phyloP scores from a whole-genome alignment of 2,329 filamentous ascomycete species.

The Spiromastix sp. region DNA sequence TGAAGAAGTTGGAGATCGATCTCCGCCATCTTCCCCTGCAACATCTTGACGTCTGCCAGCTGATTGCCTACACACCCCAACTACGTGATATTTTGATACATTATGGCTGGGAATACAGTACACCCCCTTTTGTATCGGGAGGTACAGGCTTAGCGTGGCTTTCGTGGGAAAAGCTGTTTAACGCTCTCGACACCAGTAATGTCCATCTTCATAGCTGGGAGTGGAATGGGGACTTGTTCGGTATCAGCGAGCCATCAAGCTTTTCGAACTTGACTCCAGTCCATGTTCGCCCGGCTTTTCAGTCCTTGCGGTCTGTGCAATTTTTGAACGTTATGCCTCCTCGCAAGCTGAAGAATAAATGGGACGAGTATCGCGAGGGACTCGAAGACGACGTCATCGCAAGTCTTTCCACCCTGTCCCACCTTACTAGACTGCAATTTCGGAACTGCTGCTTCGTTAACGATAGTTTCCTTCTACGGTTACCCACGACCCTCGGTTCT shows the following conservation, averaged over 20 bases:
- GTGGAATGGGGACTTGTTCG: conserved; percentile 45
- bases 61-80: conserved; percentile 56
- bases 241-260: conserved; percentile 23
- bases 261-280: conserved; percentile 41
- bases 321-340: conserved; percentile 24
- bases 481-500: conserved; percentile 56
- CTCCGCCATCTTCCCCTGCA: conserved; percentile 45
- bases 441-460: conserved; percentile 66
- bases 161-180: conserved; percentile 41
- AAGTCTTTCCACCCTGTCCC: conserved; percentile 48
- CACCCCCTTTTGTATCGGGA: background rate
- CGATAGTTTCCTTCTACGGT: conserved; percentile 52
- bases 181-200: conserved; percentile 45
- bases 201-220: conserved; percentile 41
- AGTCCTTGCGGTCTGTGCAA: conserved; percentile 22
- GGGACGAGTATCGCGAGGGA: background rate
- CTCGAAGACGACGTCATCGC: conserved; percentile 26
- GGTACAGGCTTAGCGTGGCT: background rate
- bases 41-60: conserved; percentile 44
- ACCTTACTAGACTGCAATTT: conserved; percentile 58
- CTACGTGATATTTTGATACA: conserved; percentile 62
- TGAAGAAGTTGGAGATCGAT: conserved; percentile 60
- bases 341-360: background rate
- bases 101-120: conserved; percentile 33
- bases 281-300: conserved; percentile 49